These are phyloP conservation scores for Fusarium sp. DNA, from an alignment of 2,329 filamentous ascomycete genomes.

Conservation along the genomic window DNA sequence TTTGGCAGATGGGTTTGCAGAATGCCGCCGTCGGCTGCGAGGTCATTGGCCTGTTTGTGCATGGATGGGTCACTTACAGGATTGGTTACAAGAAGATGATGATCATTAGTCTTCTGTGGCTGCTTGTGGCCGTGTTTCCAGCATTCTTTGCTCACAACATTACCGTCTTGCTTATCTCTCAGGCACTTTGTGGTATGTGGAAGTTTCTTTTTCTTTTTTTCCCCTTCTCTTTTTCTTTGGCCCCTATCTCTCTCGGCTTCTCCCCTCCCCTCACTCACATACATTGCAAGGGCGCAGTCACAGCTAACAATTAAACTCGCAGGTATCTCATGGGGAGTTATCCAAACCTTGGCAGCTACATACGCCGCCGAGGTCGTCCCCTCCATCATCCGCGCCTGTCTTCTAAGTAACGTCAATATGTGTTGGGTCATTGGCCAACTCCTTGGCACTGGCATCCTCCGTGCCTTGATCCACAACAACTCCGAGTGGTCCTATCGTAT, in stretches of 20 bases:
- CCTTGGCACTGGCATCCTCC: constrained; percentile 50
- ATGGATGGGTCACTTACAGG: constrained; percentile 54
- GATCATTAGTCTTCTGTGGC: constrained; percentile 49
- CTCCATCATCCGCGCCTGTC: constrained; percentile 47
- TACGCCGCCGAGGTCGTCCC: constrained; percentile 56
- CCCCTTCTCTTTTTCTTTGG: neutral
- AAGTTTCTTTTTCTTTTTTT: neutral
- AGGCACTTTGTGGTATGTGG: constrained; percentile 47
- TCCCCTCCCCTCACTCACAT: neutral
- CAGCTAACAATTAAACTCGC: neutral
- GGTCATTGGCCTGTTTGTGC: constrained; percentile 54
- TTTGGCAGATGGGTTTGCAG: constrained; percentile 40
- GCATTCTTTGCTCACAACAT: constrained; percentile 52
- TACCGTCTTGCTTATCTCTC: constrained; percentile 47
- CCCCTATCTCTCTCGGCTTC: neutral
- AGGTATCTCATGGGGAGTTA: constrained; percentile 50
- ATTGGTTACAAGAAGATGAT: constrained; percentile 54
- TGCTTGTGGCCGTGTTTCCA: constrained; percentile 54
- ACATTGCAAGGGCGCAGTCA: neutral
- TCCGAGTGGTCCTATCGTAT: constrained; percentile 46
- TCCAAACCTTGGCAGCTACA: constrained; percentile 53
- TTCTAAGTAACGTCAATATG: constrained; percentile 56
- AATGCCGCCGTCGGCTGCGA: constrained; percentile 37
- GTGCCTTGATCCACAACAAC: constrained; percentile 45
- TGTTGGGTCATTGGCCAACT: constrained; percentile 58